These are phyloP conservation scores for Trichoderma arundinaceum DNA, from an alignment of 2,329 filamentous ascomycete genomes.

Conservation along the genomic window DNA sequence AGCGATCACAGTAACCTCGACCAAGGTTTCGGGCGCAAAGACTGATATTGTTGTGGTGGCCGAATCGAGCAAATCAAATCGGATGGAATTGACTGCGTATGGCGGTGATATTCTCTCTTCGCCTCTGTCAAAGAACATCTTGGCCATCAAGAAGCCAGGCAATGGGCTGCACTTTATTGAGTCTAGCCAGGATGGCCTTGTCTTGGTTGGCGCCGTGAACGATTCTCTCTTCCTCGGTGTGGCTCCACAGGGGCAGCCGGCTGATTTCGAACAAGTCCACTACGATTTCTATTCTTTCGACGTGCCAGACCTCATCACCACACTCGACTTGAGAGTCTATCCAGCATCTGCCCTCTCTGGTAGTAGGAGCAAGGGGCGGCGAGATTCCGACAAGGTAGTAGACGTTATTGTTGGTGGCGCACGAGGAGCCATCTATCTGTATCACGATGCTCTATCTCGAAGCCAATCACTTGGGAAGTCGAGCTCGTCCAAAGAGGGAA, in stretches of 20 bases:
- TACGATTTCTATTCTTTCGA: conserved; percentile 66
- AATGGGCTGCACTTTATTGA: conserved; percentile 51
- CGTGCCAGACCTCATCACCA: conserved; percentile 67
- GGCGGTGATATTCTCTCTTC: conserved; percentile 43
- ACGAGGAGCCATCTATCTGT: conserved; percentile 79
- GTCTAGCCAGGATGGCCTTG: conserved; percentile 59
- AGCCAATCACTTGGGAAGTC: conserved; percentile 54
- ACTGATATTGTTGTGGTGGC: conserved; percentile 57
- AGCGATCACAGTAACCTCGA: conserved; percentile 52
- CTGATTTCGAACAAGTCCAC: conserved; percentile 41
- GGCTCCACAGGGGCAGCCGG: conserved; percentile 36
- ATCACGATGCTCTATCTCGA: conserved; percentile 72
- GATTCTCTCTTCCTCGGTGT: conserved; percentile 47
- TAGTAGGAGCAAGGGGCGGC: conserved; percentile 37
- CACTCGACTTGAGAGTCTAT: conserved; percentile 65
- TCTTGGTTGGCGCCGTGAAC: conserved; percentile 55
- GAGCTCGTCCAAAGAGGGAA: conserved; percentile 52
- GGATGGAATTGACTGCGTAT: conserved; percentile 54
- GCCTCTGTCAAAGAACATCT: conserved; percentile 44
- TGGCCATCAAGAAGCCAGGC: conserved; percentile 46
- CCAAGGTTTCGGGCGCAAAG: conserved; percentile 43
- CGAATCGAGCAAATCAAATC: conserved; percentile 48
- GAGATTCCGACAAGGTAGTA: conserved; percentile 52
- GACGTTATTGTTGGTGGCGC: conserved; percentile 80
- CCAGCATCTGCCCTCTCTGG: conserved; percentile 30